Evolutionary conservation across 192 early-diverging fungal species (phyloP).

Genomic region (Linnemannia exigua): DNA sequence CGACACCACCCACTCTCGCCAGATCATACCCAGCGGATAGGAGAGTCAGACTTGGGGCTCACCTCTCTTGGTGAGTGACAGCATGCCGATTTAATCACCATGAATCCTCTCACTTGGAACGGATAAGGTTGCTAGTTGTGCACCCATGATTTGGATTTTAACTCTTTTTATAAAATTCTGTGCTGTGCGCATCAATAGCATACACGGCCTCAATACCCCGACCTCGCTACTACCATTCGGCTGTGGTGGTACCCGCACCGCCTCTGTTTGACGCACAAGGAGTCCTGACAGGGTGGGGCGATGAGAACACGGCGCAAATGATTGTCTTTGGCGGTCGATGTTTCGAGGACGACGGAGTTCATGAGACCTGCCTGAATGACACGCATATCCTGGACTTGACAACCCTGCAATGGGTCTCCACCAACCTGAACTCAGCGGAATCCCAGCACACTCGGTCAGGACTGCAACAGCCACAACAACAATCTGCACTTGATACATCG

Average conservation of each 20-base stretch:
- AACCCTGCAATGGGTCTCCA: slow-evolving; percentile 60
- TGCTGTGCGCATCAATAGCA: slow-evolving; percentile 7
- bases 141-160: not conserved
- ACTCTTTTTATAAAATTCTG: not conserved
- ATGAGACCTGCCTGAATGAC: slow-evolving; percentile 65
- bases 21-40: not conserved
- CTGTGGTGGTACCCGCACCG: slow-evolving; percentile 43
- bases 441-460: not conserved
- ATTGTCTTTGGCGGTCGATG: slow-evolving; percentile 82
- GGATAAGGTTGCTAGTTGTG: not conserved
- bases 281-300: slow-evolving; percentile 42
- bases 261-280: slow-evolving; percentile 34
- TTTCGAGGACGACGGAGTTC: slow-evolving; percentile 62
- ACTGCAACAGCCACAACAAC: not conserved
- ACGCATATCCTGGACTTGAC: slow-evolving; percentile 63
- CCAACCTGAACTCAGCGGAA: slow-evolving; percentile 16
- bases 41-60: not conserved
- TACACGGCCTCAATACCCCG: slow-evolving; percentile 29
- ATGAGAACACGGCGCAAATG: slow-evolving; percentile 66
- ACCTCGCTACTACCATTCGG: slow-evolving; percentile 79
- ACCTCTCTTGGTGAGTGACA: not conserved
- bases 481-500: not conserved
- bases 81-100: not conserved
- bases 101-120: not conserved
- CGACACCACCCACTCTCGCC: slow-evolving; percentile 20